Conservation (phyloP, 78 protist species). For the Dictyostelium intermedium region DNA sequence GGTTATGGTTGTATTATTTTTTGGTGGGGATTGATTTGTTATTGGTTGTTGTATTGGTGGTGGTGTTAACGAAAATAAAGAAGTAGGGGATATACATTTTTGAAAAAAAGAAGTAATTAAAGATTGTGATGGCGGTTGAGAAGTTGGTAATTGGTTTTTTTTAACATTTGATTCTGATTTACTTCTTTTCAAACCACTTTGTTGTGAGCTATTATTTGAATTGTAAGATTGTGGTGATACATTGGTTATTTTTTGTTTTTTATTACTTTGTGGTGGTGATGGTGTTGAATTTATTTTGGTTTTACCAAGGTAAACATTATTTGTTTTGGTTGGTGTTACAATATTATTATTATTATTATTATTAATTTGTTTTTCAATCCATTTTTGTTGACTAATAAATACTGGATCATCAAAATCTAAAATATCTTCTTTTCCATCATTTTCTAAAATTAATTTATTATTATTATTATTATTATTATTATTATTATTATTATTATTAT, state of each 20-base stretch:
- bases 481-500: not conserved
- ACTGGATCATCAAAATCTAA: conserved; percentile 38
- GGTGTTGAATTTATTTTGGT: not conserved
- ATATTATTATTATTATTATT: not conserved
- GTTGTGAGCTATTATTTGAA: not conserved
- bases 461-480: not conserved
- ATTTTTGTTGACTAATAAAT: conserved; percentile 47
- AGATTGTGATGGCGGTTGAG: conserved; percentile 24
- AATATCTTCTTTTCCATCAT: not conserved
- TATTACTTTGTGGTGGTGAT: not conserved
- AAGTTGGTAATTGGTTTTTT: not conserved
- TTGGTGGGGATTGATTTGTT: not conserved
- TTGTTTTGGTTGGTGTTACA: not conserved
- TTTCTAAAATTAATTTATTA: not conserved
- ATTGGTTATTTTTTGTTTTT: not conserved
- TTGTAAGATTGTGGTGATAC: not conserved
- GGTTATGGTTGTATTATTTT: not conserved
- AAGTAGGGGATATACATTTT: not conserved
- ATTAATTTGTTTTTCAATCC: conserved; percentile 43
- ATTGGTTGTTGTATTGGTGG: not conserved
- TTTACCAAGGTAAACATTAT: not conserved
- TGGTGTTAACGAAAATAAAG: not conserved
- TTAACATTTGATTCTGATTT: not conserved
- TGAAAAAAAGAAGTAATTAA: conserved; percentile 54
- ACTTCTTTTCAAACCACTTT: not conserved